These are phyloP conservation scores for Yarrowia sp. DNA, from an alignment of 805 yeast genomes.

Conservation along the genomic window DNA sequence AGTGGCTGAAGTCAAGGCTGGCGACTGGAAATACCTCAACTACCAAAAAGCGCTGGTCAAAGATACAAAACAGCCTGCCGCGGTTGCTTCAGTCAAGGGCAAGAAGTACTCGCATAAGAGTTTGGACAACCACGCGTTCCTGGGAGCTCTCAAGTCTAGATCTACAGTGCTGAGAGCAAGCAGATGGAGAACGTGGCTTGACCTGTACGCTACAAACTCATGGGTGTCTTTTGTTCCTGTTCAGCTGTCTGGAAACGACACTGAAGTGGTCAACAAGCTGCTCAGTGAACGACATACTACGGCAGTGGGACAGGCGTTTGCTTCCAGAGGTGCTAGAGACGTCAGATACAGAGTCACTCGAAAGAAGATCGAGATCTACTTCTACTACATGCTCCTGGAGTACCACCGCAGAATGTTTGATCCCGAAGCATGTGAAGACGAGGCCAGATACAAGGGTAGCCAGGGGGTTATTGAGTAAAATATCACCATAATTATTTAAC, in stretches of 20 bases:
- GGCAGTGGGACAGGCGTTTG: not conserved
- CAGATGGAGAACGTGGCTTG: conserved; percentile 13
- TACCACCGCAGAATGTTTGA: not conserved
- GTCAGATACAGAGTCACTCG: not conserved
- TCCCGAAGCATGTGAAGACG: not conserved
- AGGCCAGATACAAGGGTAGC: too few species aligned
- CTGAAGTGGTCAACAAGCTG: not conserved
- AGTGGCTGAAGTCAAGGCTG: not conserved
- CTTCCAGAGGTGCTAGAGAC: not conserved
- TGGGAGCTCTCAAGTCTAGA: conserved; percentile 5
- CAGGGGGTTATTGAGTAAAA: too few species aligned
- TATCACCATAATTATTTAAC: too few species aligned
- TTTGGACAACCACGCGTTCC: conserved; percentile 3
- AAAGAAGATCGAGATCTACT: not conserved
- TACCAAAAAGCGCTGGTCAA: not conserved
- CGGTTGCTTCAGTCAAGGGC: not conserved
- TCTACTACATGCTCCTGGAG: conserved; percentile 3
- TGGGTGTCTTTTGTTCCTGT: conserved; percentile 2
- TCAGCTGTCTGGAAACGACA: conserved; percentile 3
- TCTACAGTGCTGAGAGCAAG: not conserved
- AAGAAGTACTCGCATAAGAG: not conserved
- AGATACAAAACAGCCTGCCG: not conserved
- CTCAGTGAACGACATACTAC: not conserved
- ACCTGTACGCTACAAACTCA: not conserved
- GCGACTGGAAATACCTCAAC: not conserved